Evolutionary conservation across 441 rosid species (phyloP).

Genomic region (Bruguiera hainesii): DNA sequence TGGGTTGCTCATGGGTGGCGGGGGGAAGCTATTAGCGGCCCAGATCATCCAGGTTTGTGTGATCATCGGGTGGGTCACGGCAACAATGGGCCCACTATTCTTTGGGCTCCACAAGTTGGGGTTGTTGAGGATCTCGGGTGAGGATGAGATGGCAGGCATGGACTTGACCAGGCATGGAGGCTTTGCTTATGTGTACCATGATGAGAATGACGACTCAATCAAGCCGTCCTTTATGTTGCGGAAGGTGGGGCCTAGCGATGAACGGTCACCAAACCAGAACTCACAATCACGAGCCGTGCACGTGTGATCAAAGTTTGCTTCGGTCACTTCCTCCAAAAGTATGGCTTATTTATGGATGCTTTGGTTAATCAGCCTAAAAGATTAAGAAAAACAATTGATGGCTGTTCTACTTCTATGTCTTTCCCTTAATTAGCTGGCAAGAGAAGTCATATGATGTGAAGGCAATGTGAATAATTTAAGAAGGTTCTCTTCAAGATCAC

Average conservation of each 20-base stretch:
- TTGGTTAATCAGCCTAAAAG: not conserved
- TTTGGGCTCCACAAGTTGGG: constrained; percentile 46
- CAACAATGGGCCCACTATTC: constrained; percentile 72
- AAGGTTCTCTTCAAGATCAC: no score
- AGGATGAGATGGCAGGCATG: constrained; percentile 78
- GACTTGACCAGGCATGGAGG: constrained; percentile 81
- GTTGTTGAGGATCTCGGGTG: constrained; percentile 55
- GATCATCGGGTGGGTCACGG: constrained; percentile 68
- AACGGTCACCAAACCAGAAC: constrained; percentile 20
- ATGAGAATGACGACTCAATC: constrained; percentile 47
- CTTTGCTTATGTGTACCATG: constrained; percentile 59
- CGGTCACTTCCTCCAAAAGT: not conserved
- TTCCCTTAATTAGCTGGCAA: no score
- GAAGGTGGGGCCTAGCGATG: constrained; percentile 38
- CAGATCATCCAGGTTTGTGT: constrained; percentile 65
- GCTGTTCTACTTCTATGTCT: no score
- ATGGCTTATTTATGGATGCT: not conserved
- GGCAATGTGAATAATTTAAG: no score
- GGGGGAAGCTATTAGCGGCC: constrained; percentile 66
- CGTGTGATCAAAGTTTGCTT: constrained; percentile 4
- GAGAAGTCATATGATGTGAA: no score
- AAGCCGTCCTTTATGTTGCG: constrained; percentile 35
- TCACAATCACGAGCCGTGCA: constrained; percentile 1
- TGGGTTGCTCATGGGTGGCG: constrained; percentile 83
- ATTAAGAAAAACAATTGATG: no score